A percentile compares a stretch with the other conserved stretches of the same genome.
Evolutionary conservation across 23 red algal species (phyloP).

Genomic region (Pyropia yezoensis): DNA sequence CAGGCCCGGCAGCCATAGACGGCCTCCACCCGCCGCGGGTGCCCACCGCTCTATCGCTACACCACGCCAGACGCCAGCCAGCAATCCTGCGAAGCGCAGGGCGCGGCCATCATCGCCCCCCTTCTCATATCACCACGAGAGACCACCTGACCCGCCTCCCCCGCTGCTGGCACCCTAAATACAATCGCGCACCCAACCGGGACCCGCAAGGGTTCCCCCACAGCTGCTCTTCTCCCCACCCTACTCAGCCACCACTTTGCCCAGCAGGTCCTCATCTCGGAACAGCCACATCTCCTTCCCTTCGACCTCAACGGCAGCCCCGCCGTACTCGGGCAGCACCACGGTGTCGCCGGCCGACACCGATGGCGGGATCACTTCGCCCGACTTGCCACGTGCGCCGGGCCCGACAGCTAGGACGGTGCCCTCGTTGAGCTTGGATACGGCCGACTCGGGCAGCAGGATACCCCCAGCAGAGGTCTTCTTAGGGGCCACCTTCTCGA

Average conservation of each 20-base stretch:
- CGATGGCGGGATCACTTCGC: conserved; percentile 49
- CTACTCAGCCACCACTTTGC: conserved; percentile 10
- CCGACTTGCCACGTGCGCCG: conserved; percentile 50
- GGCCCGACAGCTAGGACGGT: conserved; percentile 84
- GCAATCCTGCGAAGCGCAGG: no score
- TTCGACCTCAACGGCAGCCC: conserved; percentile 70
- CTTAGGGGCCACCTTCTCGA: conserved; percentile 77
- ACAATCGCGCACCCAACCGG: no score
- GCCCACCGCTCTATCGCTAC: no score
- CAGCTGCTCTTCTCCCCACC: no score
- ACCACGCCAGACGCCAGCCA: no score
- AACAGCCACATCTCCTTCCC: conserved; percentile 89
- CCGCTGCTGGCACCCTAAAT: no score
- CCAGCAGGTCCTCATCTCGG: conserved; percentile 86
- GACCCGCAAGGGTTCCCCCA: no score
- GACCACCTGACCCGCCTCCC: no score
- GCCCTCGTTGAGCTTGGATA: conserved; percentile 81
- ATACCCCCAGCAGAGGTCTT: conserved; percentile 78
- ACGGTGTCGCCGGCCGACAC: conserved; percentile 80
- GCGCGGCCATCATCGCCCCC: no score
- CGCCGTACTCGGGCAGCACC: conserved; percentile 84
- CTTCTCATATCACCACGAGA: no score
- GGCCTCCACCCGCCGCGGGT: no score
- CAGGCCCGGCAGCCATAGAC: no score
- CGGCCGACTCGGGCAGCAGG: conserved; percentile 69